Base-by-base conservation (phyloP, 2,329 filamentous ascomycete species). In the Arthrobotrys megalospora region DNA sequence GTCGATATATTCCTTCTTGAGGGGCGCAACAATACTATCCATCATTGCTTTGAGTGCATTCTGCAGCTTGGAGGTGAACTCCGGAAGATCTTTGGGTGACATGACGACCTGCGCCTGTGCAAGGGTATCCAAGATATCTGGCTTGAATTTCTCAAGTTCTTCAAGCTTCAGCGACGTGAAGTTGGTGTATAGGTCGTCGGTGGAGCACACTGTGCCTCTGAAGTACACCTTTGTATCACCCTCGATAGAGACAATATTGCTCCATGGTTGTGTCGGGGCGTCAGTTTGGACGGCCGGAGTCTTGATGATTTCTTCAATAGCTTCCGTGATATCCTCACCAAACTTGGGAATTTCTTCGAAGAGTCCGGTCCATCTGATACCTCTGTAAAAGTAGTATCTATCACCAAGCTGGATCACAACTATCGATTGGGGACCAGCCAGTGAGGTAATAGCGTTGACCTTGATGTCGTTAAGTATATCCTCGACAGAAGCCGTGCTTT, bases 301-400 rank as follows among this genome's bases (percentile, higher is more conserved):
- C n/a, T 64, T 21, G n/a, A 72, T 47, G 45, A 58, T 58, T n/a
- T 77, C 76, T n/a, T 80, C 68, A 14, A 82, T 62, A 3, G 76
- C 50, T 5, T 62, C 53, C 50, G 81, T 82, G 12, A 82, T 77
- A 64, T 82, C 80, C 34, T 80, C 64, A 5, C 77, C 81, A 67
- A 82, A 82, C 34, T 70, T 79, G 11, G 81, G 60, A 0, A 55
- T 73, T 8, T 79, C 67, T 2, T 81, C 81, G 21, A 82, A 76
- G 7, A 82, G 66, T 28, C 78, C 43, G 0, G 43, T 45, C 48
- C 64, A 79, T 34, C 81, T 79, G n/a, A 82, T 78, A 19, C 81
- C 81, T 19, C 81, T 48, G 64, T 82, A 82, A 48, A 82, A 82
- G 70, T 81, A 82, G 65, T 80, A 82, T 60, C 80, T 81, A 8